phyloP scores from a whole-genome alignment of 768 basidiomycete species.

The Lactarius trivialis region DNA sequence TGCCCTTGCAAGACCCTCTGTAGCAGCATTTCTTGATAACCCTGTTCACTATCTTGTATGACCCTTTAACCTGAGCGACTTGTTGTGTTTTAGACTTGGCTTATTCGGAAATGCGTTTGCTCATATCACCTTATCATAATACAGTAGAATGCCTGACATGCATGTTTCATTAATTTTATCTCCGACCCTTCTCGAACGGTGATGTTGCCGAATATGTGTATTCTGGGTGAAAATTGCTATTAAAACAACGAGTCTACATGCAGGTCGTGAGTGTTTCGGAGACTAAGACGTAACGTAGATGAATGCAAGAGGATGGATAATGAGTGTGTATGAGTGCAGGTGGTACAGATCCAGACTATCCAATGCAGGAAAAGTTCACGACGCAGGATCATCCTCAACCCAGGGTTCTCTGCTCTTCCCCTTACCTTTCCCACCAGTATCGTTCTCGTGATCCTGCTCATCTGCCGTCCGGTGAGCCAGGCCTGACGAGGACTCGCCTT shows the following conservation, averaged over 20 bases:
- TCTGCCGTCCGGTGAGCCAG: conserved; percentile 5
- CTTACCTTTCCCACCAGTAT: conserved; percentile 50
- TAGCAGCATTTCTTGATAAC: conserved; percentile 10
- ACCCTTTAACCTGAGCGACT: neutral
- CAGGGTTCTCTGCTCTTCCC: conserved; percentile 51
- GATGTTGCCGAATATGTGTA: conserved; percentile 17
- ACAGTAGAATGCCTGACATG: neutral
- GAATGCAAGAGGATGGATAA: conserved; percentile 17
- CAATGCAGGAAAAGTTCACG: conserved; percentile 12
- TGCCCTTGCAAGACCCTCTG: conserved; percentile 6
- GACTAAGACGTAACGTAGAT: conserved; percentile 22
- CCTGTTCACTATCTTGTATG: conserved; percentile 9
- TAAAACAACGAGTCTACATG: conserved; percentile 23
- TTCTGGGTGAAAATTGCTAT: conserved; percentile 21
- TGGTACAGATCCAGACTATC: conserved; percentile 12
- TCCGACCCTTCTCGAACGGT: neutral
- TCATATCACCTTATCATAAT: conserved; percentile 13
- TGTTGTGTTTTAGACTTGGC: neutral
- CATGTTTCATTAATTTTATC: neutral
- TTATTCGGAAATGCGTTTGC: conserved; percentile 12
- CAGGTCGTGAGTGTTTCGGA: conserved; percentile 17
- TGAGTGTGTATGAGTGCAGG: conserved; percentile 15
- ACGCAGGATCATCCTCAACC: conserved; percentile 28
- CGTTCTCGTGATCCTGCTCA: conserved; percentile 16
- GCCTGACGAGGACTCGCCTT: conserved; percentile 13